These are phyloP conservation scores for Sphagnum contortum DNA, from an alignment of 225 moss, liverwort and hornwort genomes.

Conservation along the genomic window DNA sequence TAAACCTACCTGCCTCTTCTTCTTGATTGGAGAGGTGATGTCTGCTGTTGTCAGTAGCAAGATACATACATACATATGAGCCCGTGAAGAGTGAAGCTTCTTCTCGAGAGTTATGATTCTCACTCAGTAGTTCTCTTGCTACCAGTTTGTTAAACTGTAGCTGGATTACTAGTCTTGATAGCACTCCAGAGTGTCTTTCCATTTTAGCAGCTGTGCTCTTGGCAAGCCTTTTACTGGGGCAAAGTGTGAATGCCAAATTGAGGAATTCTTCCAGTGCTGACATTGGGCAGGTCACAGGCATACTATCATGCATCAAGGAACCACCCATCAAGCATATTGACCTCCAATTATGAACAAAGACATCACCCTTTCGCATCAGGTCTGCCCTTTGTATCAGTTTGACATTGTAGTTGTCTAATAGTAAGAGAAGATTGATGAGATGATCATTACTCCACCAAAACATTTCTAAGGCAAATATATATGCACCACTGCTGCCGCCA, in stretches of 20 bases:
- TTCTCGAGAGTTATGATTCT: too few relatives aligned
- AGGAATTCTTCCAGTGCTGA: too few relatives aligned
- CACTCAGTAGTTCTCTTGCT: not conserved
- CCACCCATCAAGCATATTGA: not conserved
- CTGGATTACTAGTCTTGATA: not conserved
- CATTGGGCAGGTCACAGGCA: not conserved
- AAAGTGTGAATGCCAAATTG: too few relatives aligned
- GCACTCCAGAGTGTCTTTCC: not conserved
- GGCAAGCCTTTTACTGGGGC: not conserved
- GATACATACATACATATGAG: too few relatives aligned
- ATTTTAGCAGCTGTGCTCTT: not conserved
- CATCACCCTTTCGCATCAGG: conserved; percentile 1
- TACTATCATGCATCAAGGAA: not conserved
- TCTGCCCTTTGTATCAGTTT: not conserved
- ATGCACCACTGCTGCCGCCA: too few relatives aligned
- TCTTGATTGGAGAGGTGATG: too few relatives aligned
- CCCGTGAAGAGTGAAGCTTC: too few relatives aligned
- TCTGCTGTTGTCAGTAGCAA: too few relatives aligned
- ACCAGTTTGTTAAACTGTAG: not conserved
- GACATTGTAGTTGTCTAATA: not conserved
- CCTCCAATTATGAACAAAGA: conserved; percentile 1
- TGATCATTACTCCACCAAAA: too few relatives aligned
- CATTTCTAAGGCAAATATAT: too few relatives aligned
- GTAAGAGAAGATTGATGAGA: too few relatives aligned
- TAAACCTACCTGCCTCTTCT: too few relatives aligned